Conservation (phyloP, 2,329 filamentous ascomycete species). For the Penicillium freii region DNA sequence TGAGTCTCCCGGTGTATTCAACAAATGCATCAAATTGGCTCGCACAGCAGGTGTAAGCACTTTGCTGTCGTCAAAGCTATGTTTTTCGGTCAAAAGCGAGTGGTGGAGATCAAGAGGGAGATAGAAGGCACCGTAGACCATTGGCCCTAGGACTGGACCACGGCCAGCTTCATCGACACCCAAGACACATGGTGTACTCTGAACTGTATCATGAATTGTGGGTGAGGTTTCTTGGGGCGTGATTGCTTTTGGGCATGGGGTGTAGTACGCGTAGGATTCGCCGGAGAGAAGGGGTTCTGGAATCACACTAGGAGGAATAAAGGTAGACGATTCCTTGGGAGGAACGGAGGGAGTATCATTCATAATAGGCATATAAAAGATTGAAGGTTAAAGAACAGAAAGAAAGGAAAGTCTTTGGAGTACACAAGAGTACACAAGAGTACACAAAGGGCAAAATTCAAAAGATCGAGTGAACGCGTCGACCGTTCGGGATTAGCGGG, state of each 20-base stretch:
- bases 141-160: constrained; percentile 82
- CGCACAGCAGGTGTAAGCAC: constrained; percentile 79
- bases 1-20: constrained; percentile 65
- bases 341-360: constrained; percentile 20
- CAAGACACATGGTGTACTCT: constrained; percentile 65
- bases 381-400: neutral
- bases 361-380: constrained; percentile 28
- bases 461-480: constrained; percentile 31
- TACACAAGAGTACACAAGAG: neutral
- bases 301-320: constrained; percentile 70
- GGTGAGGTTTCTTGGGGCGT: constrained; percentile 42
- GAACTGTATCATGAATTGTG: constrained; percentile 32
- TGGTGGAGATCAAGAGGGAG: constrained; percentile 63
- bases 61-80: constrained; percentile 95
- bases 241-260: constrained; percentile 63
- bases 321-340: constrained; percentile 42
- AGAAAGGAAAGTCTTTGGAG: neutral
- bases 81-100: constrained; percentile 70
- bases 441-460: neutral
- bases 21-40: constrained; percentile 65
- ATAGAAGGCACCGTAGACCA: constrained; percentile 72
- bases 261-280: constrained; percentile 70
- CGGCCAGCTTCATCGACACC: constrained; percentile 93
- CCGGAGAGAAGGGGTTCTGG: constrained; percentile 57
- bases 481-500: constrained; percentile 37